Conservation (phyloP, 177 flowering plant genomes). For the Telopea speciosissima region DNA sequence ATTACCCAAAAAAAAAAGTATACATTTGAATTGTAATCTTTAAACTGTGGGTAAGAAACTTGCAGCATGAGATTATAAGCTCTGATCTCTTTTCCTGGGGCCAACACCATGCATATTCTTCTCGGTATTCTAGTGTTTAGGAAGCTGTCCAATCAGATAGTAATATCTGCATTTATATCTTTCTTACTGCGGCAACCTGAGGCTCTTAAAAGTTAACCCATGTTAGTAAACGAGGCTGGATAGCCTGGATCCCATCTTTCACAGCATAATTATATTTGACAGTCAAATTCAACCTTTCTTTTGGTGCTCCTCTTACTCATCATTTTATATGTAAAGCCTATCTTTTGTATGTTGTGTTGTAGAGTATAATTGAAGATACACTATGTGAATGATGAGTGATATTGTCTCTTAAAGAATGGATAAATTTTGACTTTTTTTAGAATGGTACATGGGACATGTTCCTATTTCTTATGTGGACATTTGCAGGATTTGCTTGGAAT, state of each 20-base stretch:
- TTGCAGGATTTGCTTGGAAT: conserved; percentile 84
- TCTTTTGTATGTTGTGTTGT: background rate
- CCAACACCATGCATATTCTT: background rate
- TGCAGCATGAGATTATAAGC: background rate
- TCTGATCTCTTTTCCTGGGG: background rate
- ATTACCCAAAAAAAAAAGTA: too few species aligned
- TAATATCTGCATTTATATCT: background rate
- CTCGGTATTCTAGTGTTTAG: background rate
- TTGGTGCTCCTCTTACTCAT: background rate
- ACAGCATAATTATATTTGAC: background rate
- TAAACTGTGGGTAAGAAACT: background rate
- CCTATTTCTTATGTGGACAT: background rate
- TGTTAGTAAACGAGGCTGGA: background rate
- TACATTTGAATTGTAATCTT: background rate
- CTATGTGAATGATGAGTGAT: background rate
- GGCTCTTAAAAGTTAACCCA: background rate
- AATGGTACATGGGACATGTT: background rate
- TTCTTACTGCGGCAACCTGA: background rate
- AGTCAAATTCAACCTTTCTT: background rate
- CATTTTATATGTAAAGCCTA: background rate
- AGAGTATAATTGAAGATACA: background rate
- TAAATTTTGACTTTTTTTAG: background rate
- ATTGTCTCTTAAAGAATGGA: background rate
- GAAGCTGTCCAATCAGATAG: background rate
- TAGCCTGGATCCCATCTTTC: background rate